Conservation (phyloP, 2,329 filamentous ascomycete species). For the Bipolaris zeicola region DNA sequence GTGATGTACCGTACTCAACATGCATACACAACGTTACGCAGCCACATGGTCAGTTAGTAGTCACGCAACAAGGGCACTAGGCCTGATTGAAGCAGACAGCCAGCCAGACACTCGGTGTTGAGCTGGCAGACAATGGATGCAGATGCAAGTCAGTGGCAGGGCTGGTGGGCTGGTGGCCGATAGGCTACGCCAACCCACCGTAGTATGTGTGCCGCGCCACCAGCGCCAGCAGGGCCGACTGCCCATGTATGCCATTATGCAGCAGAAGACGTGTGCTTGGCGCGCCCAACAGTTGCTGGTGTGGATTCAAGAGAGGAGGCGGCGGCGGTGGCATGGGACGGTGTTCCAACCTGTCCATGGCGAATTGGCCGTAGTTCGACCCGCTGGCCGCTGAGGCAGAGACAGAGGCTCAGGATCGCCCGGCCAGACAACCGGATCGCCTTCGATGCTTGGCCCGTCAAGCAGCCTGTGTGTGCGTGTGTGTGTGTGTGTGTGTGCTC, state of each 20-base stretch:
- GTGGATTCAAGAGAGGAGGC: background rate
- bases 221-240: slow-evolving; percentile 15
- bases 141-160: slow-evolving; percentile 5
- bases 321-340: background rate
- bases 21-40: too few species aligned
- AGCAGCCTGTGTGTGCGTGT: background rate
- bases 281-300: background rate
- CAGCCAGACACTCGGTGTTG: slow-evolving; percentile 7
- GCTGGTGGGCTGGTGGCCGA: slow-evolving; percentile 13
- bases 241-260: slow-evolving; percentile 5
- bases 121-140: slow-evolving; percentile 9
- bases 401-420: slow-evolving; percentile 4
- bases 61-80: background rate
- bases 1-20: too few species aligned
- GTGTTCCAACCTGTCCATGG: background rate
- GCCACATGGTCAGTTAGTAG: too few species aligned
- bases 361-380: background rate
- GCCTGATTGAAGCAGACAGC: too few species aligned
- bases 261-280: background rate
- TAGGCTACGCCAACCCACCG: slow-evolving; percentile 13
- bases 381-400: slow-evolving; percentile 2
- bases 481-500: background rate
- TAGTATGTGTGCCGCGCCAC: slow-evolving; percentile 1
- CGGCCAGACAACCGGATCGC: slow-evolving; percentile 15
- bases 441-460: slow-evolving; percentile 17